Evolutionary conservation across 345 rosid genomes (phyloP).

Genomic region (Salix suchowensis): DNA sequence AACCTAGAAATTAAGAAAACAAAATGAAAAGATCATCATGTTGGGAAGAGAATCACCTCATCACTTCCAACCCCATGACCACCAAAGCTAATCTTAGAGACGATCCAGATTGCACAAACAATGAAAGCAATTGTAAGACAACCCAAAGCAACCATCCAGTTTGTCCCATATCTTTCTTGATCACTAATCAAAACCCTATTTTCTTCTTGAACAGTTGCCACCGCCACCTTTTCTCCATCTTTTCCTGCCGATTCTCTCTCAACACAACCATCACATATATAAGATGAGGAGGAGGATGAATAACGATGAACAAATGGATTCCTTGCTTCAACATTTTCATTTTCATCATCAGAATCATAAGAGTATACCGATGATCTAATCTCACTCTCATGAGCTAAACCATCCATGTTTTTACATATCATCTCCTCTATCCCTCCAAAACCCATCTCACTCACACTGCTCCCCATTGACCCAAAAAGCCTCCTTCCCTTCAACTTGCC

Average conservation of each 20-base stretch:
- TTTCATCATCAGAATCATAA: slow-evolving; percentile 16
- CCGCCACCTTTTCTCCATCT: slow-evolving; percentile 4
- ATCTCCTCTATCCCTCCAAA: slow-evolving; percentile 16
- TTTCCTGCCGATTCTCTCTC: not conserved
- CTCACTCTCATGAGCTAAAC: not conserved
- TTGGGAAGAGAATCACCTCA: slow-evolving; percentile 33
- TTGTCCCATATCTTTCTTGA: not conserved
- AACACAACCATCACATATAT: slow-evolving; percentile 6
- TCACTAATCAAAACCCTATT: not conserved
- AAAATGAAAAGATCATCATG: slow-evolving; percentile 23
- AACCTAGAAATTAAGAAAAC: not conserved
- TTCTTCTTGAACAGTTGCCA: not conserved
- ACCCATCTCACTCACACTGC: slow-evolving; percentile 3
- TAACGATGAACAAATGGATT: not conserved
- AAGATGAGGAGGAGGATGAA: slow-evolving; percentile 11
- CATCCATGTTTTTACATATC: not conserved
- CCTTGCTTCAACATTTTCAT: not conserved
- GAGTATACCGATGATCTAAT: slow-evolving; percentile 10
- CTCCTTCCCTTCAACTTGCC: slow-evolving; percentile 40
- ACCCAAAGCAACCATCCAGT: not conserved
- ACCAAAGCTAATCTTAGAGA: slow-evolving; percentile 7
- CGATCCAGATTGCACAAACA: slow-evolving; percentile 9
- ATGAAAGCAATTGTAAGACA: slow-evolving; percentile 14
- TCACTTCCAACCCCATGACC: slow-evolving; percentile 9
- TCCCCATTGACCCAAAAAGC: slow-evolving; percentile 25